A percentile compares a stretch with the other conserved stretches of the same genome.
These are phyloP conservation scores for Hyphodiscus sp. DNA, from an alignment of 2,329 filamentous ascomycete genomes.

Conservation along the genomic window DNA sequence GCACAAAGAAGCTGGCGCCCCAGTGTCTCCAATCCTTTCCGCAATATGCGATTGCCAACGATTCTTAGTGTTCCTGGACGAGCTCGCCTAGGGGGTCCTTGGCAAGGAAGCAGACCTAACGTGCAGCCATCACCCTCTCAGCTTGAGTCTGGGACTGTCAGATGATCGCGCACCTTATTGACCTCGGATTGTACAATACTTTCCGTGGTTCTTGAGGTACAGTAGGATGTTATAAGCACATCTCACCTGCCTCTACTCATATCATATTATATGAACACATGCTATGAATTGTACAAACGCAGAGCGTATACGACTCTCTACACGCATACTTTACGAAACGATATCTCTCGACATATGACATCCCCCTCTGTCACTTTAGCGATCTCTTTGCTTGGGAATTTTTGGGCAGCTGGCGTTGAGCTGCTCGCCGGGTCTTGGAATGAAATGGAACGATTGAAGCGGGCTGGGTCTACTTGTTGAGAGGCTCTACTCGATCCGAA, in stretches of 20 bases:
- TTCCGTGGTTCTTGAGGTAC: conserved; percentile 2
- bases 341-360: conserved; percentile 3
- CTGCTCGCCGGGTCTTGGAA: no score
- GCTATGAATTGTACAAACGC: background rate
- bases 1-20: conserved; percentile 20
- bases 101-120: conserved; percentile 1
- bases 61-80: conserved; percentile 13
- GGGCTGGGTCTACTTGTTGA: background rate
- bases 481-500: background rate
- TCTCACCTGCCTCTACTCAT: background rate
- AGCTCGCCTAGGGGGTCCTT: conserved; percentile 9
- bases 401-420: background rate
- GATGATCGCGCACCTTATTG: conserved; percentile 9
- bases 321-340: conserved; percentile 1
- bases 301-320: background rate
- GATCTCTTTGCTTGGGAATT: conserved; percentile 11
- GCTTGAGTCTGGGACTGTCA: conserved; percentile 27
- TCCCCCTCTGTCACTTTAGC: conserved; percentile 19
- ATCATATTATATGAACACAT: background rate
- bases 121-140: conserved; percentile 28
- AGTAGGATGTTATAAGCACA: conserved; percentile 1
- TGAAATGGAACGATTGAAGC: background rate
- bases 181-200: background rate
- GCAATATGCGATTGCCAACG: conserved; percentile 17
- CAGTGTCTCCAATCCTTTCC: conserved; percentile 22